Evolutionary conservation across 495 filamentous ascomycete genomes (phyloP).

Genomic region (Schizothecium vesticola): DNA sequence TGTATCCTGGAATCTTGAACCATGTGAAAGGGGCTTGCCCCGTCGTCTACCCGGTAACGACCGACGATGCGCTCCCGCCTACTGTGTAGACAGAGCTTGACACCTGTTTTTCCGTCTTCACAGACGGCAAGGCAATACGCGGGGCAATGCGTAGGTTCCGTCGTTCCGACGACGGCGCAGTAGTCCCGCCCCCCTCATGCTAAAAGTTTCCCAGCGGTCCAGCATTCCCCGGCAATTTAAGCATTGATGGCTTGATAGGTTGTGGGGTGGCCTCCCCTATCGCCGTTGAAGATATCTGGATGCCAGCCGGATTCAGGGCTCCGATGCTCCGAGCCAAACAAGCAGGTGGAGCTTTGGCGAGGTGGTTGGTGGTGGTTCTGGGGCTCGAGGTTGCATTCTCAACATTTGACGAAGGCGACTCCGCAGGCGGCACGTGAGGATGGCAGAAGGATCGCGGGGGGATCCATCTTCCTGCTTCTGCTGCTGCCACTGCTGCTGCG

Average conservation of each 20-base stretch:
- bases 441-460: neutral
- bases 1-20: neutral
- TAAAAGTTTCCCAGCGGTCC: neutral
- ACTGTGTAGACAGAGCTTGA: no score
- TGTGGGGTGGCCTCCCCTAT: neutral
- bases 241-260: neutral
- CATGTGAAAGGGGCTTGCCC: neutral
- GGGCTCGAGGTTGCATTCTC: neutral
- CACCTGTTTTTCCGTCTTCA: neutral
- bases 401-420: neutral
- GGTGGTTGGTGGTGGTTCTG: neutral
- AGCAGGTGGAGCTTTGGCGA: neutral
- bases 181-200: neutral
- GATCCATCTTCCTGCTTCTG: neutral
- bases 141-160: neutral
- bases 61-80: neutral
- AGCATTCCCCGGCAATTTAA: neutral
- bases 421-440: neutral
- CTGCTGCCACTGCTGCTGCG: neutral
- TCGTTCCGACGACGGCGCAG: neutral
- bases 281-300: neutral
- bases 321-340: neutral
- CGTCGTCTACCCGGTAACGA: neutral
- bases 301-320: neutral
- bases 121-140: neutral